Evolutionary conservation across 805 yeast species (phyloP), one percentile per base, ranked within the genome.

Genomic region (Saturnispora sanitii): DNA sequence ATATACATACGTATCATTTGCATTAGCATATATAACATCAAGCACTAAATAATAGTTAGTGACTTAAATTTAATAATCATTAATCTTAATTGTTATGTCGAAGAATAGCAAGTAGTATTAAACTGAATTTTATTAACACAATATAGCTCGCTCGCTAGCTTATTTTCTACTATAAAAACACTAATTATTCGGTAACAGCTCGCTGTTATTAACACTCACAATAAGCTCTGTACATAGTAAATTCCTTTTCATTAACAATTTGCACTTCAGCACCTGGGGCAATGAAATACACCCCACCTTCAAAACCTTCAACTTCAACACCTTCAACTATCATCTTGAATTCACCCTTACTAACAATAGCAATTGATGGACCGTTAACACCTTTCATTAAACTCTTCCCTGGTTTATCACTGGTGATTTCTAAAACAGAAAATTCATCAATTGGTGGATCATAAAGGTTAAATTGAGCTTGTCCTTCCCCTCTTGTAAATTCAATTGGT

Each of bases 401-500:
- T 33, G 70, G 73, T 9, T 68, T 56, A 31, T 64, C 58, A 54
- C 81, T 79, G 35, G 75, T 73, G 33, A 90, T 80, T 64, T 84
- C 87, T 55, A 92, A 70, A n/a, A 92, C 96, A 4, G 95, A 72
- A 56, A 92, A 92, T 68, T 92, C 99, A 47, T 79, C 94, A 57
- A 92, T 92, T 44, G 99, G 99, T 26, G 99, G 99, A 60, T 92
- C 82, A 64, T 79, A 92, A 50, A 88, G 66, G 29, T 70, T 70
- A 16, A 80, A 69, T 48, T 66, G 70, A 37, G 86, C 90, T 38
- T 67, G 79, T 46, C 92, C 92, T 9, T 66, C 55, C 18, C 83
- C 71, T 62, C 77, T 76, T 36, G 66, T 56, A 52, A 79, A 82
- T 48, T 65, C 61, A 22, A 83, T 75, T 35, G 75, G 74, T 31